Evolutionary conservation across 2,329 filamentous ascomycete genomes (phyloP), one percentile per base, ranked within the genome.

Genomic region (Ceratocystiopsis minuta): DNA sequence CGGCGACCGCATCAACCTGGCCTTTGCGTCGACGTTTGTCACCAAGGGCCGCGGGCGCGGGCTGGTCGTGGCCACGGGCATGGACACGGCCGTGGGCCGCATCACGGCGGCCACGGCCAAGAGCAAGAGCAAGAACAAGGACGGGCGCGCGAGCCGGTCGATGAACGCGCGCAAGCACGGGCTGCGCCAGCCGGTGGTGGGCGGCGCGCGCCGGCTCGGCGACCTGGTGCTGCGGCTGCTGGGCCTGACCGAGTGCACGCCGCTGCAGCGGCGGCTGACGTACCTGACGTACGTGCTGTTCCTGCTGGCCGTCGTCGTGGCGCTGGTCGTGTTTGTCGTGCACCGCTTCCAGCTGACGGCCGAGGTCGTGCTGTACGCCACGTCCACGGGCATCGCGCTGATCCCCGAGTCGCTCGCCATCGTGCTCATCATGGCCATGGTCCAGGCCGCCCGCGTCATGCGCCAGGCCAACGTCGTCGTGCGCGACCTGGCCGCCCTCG

Each of bases 211-310:
- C 45, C 67, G 68, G 49, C 65, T 46, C 4, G 53, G 53, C 35
- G 57, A 59, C 43, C 53, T 57, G 40, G 17, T 56, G 1, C 53
- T 51, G 44, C 57, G 57, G 45, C 57, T 81, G 46, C 66, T 82
- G 36, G 78, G 74, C 43, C 58, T 78, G 39, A 54, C 55, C 3
- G 69, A 81, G 42, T 85, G 85, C 39, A 93, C 86, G 1, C 86
- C 86, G 1, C 65, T 94, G 37, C 84, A 92, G 61, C 78, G 80
- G 49, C 88, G 83, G 54, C 68, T 94, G 40, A 84, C 80, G 61
- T 85, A 87, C 59, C 78, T 94, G 53, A 85, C 86, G 24, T 75
- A 90, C 36, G 56, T 84, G 4, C 71, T 93, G 2, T 92, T 93
- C 53, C 75, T 68, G 38, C 70, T 85, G 40, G 86, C 74, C 36